Base-by-base conservation (phyloP, 768 basidiomycete genomes). In the Trametes elegans region DNA sequence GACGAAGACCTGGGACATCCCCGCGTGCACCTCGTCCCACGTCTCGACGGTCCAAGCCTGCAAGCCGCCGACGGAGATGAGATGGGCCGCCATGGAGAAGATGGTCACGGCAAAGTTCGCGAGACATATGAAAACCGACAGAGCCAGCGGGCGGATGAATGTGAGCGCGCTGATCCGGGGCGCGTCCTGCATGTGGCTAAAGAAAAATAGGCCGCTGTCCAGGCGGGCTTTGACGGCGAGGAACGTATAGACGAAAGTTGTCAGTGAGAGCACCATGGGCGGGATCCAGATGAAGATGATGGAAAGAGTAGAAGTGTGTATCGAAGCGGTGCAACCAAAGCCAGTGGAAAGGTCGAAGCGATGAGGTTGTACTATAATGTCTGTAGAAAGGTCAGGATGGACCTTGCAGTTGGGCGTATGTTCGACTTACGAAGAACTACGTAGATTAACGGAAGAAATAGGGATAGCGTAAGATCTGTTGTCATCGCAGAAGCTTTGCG, bases 181-280 rank as follows among this genome's bases (percentile, higher is more conserved):
- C 6, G 60, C 53, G 24, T 57, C 55, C 18, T 48, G 56, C 19
- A 63, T 61, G 44, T 63, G 59, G 35, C 49, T 46, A 48, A 63
- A 35, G 31, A 55, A 47, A 49, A 70, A 74, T 27, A 66, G 80
- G 77, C 75, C 51, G 71, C 74, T 48, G 74, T 74, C 51, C 35
- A 73, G 59, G 43, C 81, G 67, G 19, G 79, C 70, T 38, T 72
- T 58, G 53, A 66, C 61, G 58, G 75, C 75, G 24, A 81, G 60
- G 27, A 77, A 64, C 3, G 79, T 64, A 19, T 60, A 75, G 21
- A 68, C 41, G 29, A 76, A 53, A 0, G 73, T 69, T 9, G 52
- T 63, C 9, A 64, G 23, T 19, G 68, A 66, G 31, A 78, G 38
- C 9, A 70, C 14, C n/a, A 76, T 56, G 1, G 75, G 73, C 13